Evolutionary conservation across 1,284 basidiomycete species (phyloP).

Genomic region (Trichosporon faecale): DNA sequence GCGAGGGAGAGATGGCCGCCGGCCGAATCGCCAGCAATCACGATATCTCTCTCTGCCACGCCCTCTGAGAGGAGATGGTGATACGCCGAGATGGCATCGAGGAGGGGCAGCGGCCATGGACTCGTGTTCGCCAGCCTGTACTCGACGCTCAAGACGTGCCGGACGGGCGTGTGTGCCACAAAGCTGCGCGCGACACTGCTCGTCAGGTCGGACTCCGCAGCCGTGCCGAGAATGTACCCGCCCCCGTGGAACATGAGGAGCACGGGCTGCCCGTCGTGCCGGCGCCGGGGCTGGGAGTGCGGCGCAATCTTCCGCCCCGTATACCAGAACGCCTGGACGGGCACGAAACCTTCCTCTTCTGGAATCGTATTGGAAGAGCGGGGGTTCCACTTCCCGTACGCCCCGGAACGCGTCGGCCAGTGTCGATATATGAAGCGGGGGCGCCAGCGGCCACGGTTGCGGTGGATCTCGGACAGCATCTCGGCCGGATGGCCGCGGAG

Average conservation of each 20-base stretch:
- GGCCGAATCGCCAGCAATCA: slow-evolving; percentile 66
- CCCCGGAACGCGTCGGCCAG: slow-evolving; percentile 12
- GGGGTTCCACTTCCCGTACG: slow-evolving; percentile 37
- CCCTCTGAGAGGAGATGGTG: slow-evolving; percentile 59
- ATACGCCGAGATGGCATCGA: slow-evolving; percentile 64
- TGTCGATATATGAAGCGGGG: slow-evolving; percentile 36
- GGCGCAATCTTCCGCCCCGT: slow-evolving; percentile 34
- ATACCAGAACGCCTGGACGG: slow-evolving; percentile 45
- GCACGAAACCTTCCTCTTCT: slow-evolving; percentile 28
- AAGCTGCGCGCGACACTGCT: slow-evolving; percentile 39
- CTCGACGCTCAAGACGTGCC: slow-evolving; percentile 45
- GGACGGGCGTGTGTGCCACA: slow-evolving; percentile 40
- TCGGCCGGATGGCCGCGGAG: slow-evolving; percentile 39
- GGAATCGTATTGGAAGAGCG: not conserved
- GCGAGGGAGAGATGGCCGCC: slow-evolving; percentile 68
- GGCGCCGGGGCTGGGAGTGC: slow-evolving; percentile 15
- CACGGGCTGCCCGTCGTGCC: slow-evolving; percentile 37
- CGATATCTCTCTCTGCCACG: slow-evolving; percentile 59
- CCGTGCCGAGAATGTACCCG: slow-evolving; percentile 45
- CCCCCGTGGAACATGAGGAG: slow-evolving; percentile 46
- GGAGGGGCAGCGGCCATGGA: slow-evolving; percentile 62
- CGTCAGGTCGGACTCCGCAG: slow-evolving; percentile 43
- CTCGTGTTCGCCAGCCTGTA: slow-evolving; percentile 39
- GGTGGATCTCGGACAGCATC: slow-evolving; percentile 29
- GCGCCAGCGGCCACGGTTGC: slow-evolving; percentile 35